A percentile compares a stretch with the other conserved stretches of the same genome.
These are phyloP conservation scores for Hysterium pulicare DNA, from an alignment of 2,329 filamentous ascomycete species.

Conservation along the genomic window DNA sequence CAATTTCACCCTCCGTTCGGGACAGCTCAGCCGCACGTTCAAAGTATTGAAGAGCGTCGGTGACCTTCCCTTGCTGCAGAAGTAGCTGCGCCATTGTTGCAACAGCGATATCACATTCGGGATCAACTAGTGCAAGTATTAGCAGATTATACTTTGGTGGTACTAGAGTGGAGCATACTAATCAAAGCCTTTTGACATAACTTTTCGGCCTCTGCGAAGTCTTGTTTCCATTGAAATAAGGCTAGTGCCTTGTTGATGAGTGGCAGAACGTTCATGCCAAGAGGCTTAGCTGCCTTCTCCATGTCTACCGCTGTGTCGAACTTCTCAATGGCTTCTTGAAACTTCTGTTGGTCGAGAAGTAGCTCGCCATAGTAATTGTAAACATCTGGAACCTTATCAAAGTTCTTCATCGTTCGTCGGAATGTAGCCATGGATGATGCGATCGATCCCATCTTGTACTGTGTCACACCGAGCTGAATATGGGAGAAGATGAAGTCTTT, in stretches of 20 bases:
- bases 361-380: slow-evolving; percentile 99
- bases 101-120: slow-evolving; percentile 97
- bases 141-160: slow-evolving; percentile 10
- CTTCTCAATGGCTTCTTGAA: slow-evolving; percentile 91
- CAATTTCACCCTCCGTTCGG: slow-evolving; percentile 89
- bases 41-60: slow-evolving; percentile 92
- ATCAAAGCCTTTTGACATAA: slow-evolving; percentile 96
- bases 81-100: slow-evolving; percentile 98
- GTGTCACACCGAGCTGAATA: slow-evolving; percentile 97
- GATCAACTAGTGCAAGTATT: slow-evolving; percentile 66
- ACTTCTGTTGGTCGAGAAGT: slow-evolving; percentile 94
- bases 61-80: slow-evolving; percentile 95
- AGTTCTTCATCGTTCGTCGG: slow-evolving; percentile 96
- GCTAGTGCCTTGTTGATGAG: slow-evolving; percentile 98
- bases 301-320: slow-evolving; percentile 98
- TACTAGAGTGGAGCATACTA: slow-evolving; percentile 64
- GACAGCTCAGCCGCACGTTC: slow-evolving; percentile 93
- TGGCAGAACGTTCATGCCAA: slow-evolving; percentile 95
- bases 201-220: slow-evolving; percentile 91
- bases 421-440: slow-evolving; percentile 99
- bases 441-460: slow-evolving; percentile 99
- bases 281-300: slow-evolving; percentile 90
- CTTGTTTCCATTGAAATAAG: slow-evolving; percentile 97
- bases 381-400: slow-evolving; percentile 91
- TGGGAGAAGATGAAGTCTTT: slow-evolving; percentile 97